Conservation (phyloP, 75 land plant species). For the Pseudotsuga menziesii region DNA sequence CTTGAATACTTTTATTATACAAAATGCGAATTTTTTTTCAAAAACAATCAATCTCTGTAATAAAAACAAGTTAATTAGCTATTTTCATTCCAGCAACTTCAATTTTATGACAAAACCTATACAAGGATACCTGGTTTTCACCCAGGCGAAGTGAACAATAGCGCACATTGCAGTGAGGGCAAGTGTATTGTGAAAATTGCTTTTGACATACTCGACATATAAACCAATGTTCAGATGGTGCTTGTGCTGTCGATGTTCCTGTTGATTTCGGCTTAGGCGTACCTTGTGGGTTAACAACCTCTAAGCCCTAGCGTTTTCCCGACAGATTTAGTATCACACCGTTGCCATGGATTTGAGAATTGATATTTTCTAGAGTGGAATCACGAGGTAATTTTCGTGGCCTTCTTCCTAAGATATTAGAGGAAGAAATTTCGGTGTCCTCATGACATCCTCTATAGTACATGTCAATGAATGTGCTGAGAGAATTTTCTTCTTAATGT, state of each 20-base stretch:
- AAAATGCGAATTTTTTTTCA: not conserved
- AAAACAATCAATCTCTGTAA: not conserved
- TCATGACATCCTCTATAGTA: not conserved
- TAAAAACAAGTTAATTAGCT: not conserved
- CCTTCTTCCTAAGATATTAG: too few species aligned
- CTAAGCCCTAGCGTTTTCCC: not conserved
- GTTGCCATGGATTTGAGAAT: too few species aligned
- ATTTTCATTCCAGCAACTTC: slow-evolving; percentile 1
- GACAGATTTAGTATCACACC: not conserved
- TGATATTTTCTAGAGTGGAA: not conserved
- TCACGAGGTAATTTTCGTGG: not conserved
- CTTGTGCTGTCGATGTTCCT: not conserved
- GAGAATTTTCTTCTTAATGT: not conserved
- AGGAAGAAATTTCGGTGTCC: not conserved
- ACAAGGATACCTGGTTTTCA: slow-evolving; percentile 67
- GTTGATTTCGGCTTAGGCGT: not conserved
- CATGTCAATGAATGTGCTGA: not conserved
- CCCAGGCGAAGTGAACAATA: slow-evolving; percentile 92
- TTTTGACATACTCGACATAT: slow-evolving; percentile 55
- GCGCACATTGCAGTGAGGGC: slow-evolving; percentile 86
- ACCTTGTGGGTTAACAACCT: not conserved
- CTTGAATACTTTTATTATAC: not conserved
- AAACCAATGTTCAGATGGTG: slow-evolving; percentile 13
- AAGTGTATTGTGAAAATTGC: slow-evolving; percentile 85
- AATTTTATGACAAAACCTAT: not conserved